These are phyloP conservation scores for Aegilops sharonensis DNA, from an alignment of 176 grass and related monocot species.

Conservation along the genomic window DNA sequence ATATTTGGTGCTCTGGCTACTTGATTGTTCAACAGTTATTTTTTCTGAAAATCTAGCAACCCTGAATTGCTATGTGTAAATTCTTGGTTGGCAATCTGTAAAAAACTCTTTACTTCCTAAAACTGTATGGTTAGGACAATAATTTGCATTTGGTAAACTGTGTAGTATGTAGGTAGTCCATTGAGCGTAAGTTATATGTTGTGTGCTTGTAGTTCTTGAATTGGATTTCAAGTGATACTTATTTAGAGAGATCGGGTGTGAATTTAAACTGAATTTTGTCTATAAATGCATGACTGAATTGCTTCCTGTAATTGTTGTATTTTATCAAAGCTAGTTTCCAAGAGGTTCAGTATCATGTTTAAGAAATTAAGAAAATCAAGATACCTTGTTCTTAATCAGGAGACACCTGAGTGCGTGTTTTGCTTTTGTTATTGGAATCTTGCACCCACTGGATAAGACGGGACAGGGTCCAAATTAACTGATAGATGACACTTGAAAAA, in stretches of 20 bases:
- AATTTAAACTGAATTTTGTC: not conserved
- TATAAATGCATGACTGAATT: not conserved
- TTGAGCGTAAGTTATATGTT: not conserved
- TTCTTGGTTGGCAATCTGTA: not conserved
- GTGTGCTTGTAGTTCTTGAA: conserved; percentile 6
- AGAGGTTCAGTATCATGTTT: not conserved
- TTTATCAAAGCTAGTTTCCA: not conserved
- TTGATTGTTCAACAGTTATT: not conserved
- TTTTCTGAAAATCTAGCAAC: not conserved
- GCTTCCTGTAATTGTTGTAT: not conserved
- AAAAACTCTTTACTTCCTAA: not conserved
- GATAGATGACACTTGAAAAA: not conserved
- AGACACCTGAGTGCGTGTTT: not conserved
- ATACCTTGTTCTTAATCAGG: not conserved
- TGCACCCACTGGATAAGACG: not conserved
- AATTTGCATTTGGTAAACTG: not conserved
- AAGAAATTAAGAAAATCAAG: not conserved
- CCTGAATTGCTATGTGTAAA: not conserved
- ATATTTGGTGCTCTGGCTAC: not conserved
- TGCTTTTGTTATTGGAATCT: not conserved
- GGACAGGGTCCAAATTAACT: not conserved
- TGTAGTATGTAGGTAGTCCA: not conserved
- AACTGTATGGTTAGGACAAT: not conserved
- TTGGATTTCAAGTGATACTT: not conserved
- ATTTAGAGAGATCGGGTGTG: not conserved